Conservation (phyloP, 169 alveolate species). For the Ichthyophthirius multifiliis region DNA sequence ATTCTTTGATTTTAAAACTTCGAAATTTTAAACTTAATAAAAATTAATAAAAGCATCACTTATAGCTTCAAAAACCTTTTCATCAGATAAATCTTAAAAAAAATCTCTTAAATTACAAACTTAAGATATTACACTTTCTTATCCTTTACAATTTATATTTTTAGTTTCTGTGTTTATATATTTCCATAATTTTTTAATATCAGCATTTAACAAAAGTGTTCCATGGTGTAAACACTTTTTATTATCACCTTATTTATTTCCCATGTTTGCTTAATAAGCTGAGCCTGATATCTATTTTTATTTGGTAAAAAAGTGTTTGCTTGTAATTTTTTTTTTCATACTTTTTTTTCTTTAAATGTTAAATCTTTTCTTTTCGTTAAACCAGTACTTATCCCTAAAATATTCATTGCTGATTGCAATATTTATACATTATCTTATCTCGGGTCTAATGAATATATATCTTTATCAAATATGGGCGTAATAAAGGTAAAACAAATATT, state of each 20-base stretch:
- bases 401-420: neutral
- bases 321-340: neutral
- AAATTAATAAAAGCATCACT: neutral
- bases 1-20: neutral
- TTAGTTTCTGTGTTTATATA: neutral
- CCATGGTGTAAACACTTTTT: slow-evolving; percentile 2
- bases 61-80: neutral
- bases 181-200: neutral
- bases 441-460: neutral
- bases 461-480: neutral
- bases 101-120: neutral
- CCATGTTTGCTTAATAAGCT: neutral
- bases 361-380: neutral
- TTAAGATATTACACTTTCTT: slow-evolving; percentile 1
- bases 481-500: neutral
- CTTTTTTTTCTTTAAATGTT: neutral
- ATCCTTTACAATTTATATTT: neutral
- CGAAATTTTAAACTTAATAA: neutral
- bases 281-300: neutral
- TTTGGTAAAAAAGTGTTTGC: neutral
- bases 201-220: neutral
- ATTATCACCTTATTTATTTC: neutral
- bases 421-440: neutral
- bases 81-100: neutral
- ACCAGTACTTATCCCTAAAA: neutral